Conservation (phyloP, 345 rosid species). For the Ailanthus altissimus region DNA sequence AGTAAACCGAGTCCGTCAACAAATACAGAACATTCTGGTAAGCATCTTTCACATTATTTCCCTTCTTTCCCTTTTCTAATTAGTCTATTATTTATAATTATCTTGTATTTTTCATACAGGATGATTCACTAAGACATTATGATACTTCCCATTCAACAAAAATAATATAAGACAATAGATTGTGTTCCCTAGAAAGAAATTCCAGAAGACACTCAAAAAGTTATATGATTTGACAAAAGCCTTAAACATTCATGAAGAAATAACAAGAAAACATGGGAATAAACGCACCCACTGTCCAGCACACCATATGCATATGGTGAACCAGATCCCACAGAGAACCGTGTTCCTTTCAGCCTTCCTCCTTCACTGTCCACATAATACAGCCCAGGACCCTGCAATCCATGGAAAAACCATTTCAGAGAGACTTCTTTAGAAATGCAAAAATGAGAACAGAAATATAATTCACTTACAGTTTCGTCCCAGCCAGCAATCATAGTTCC, state of each 20-base stretch:
- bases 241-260: neutral
- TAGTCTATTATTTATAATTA: neutral
- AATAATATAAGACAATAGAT: neutral
- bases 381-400: conserved; percentile 87
- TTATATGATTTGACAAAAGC: neutral
- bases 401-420: conserved; percentile 10
- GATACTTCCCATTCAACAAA: neutral
- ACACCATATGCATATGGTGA: conserved; percentile 99
- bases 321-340: conserved; percentile 99
- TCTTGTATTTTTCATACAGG: neutral
- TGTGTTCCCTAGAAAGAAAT: neutral
- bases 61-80: neutral
- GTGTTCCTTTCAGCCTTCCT: conserved; percentile 90
- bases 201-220: neutral
- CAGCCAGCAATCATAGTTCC: conserved; percentile 99
- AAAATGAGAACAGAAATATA: neutral
- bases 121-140: neutral
- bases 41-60: neutral
- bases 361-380: conserved; percentile 99
- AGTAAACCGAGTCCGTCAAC: neutral
- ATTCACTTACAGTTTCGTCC: conserved; percentile 83
- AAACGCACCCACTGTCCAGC: conserved; percentile 80
- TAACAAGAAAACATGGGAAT: neutral
- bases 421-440: neutral
- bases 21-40: neutral